Percentiles rank a stretch among this genome's conserved stretches.
Conservation (phyloP, 345 rosid genomes). For the Eucalyptus coolabah region DNA sequence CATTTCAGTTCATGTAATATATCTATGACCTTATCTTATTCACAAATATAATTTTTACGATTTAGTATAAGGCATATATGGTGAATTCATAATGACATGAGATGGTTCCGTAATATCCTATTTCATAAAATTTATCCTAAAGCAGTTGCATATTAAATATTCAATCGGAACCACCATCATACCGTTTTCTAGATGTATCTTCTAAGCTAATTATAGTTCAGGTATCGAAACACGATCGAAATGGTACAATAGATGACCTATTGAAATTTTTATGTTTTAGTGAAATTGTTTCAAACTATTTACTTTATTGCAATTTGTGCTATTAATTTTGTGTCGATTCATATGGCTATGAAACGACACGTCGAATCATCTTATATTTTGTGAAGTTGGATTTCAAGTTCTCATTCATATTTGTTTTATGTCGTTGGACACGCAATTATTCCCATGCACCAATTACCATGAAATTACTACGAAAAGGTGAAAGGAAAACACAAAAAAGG, state of each 20-base stretch:
- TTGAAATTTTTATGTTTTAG: neutral
- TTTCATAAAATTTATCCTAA: no score
- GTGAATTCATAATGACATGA: no score
- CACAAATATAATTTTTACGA: no score
- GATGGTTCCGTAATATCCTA: no score
- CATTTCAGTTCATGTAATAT: no score
- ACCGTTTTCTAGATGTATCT: neutral
- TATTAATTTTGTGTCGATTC: neutral
- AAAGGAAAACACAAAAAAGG: neutral
- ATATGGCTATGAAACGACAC: neutral
- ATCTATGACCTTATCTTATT: no score
- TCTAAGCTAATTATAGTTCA: neutral
- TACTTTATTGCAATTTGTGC: neutral
- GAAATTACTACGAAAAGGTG: neutral
- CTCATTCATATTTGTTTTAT: neutral
- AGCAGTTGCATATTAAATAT: no score
- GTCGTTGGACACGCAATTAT: neutral
- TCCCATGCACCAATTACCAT: neutral
- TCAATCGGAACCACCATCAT: neutral
- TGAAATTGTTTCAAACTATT: neutral
- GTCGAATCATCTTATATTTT: fast-evolving
- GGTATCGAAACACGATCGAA: neutral
- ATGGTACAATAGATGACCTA: neutral
- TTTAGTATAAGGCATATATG: no score
- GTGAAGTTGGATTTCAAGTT: neutral